Base-by-base conservation (phyloP, 2,329 filamentous ascomycete genomes). In the Fusarium setosum region DNA sequence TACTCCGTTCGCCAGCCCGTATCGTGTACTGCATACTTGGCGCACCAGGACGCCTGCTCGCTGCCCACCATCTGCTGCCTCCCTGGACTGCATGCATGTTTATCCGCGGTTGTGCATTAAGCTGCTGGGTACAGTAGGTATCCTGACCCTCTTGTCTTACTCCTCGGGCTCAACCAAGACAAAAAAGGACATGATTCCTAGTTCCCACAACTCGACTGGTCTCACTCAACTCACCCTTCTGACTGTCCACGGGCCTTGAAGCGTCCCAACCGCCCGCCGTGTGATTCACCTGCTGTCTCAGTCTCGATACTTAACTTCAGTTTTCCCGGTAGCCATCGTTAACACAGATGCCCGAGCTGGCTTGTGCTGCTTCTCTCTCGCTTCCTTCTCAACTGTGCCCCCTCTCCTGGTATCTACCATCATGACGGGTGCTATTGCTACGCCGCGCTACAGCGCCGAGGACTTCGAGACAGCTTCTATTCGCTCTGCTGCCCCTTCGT, bases 381-480 rank as follows among this genome's bases (percentile, higher is more conserved):
- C 41, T 61, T 64, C 50, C 34, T 52, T 69, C 53, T 55, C 51
- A 61, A 57, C 59, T 50, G 48, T 69, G 42, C 41, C 57, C 48
- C 37, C 47, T 52, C 24, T 50, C 34, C 52, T 53, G 40, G 50
- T 41, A 66, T 60, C 54, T 52, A 24, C 53, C 72, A 72, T 69
- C 59, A 77, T 77, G 75, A 75, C 74, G 29, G 76, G 66, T 38
- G 64, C 71, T 20, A 58, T 75, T 51, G 67, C 70, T 49, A 70
- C 74, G 20, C 71, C 76, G 55, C 76, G 77, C 42, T 80, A 79
- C 57, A 76, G 73, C 66, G 70, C 78, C 6, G 84, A 87, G 60
- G 89, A 91, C 73, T 87, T 90, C 59, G 89, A 92, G 70, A 90
- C 89, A 20, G 84, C 86, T 7, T 92, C 90, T 10, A 85, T 92